Evolutionary conservation across 2,329 filamentous ascomycete species (phyloP), one percentile per base, ranked within the genome.

Genomic region (Aspergillus pseudonomiae): DNA sequence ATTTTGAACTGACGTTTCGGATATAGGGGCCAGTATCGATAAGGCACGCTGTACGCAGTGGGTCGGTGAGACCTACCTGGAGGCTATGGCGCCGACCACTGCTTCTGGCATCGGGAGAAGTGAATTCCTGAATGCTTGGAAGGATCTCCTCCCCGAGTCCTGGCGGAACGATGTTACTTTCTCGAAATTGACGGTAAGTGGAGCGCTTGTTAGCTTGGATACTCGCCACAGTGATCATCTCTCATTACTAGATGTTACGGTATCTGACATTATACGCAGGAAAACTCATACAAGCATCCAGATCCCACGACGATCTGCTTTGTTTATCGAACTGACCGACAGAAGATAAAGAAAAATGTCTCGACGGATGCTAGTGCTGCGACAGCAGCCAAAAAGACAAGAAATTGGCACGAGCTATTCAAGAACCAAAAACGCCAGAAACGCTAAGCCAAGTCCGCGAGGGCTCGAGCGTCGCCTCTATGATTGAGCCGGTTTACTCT

Each of bases 331-430:
- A 67, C 63, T 19, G 76, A 77, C 62, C 70, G 73, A 36, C 69
- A 75, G 32, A 73, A 71, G 55, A 48, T 63, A 7, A 72, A 67
- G 59, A 73, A 73, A 59, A 70, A 71, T 60, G 61, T 67, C 52
- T 64, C 68, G 14, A 61, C 59, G 59, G 67, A 71, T 58, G 64
- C 69, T 12, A 69, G 67, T 32, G 66, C 69, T 32, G 70, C 68
- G 4, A 65, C 71, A 11, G 65, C 71, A 55, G 73, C 70, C 24
- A 79, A 79, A 63, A 75, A 73, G 60, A 70, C 75, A 41, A 72
- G 78, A 59, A 81, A 80, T 48, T 81, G 79, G 79, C 79, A 81
- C 65, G 79, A 81, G 66, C 70, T 78, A 58, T 79, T 81, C 66
- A 79, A 78, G 65, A 73, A 68, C 58, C 70, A 74, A 61, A 77